Conservation (phyloP, 257 asterid species). For the Nicotiana knightiana region DNA sequence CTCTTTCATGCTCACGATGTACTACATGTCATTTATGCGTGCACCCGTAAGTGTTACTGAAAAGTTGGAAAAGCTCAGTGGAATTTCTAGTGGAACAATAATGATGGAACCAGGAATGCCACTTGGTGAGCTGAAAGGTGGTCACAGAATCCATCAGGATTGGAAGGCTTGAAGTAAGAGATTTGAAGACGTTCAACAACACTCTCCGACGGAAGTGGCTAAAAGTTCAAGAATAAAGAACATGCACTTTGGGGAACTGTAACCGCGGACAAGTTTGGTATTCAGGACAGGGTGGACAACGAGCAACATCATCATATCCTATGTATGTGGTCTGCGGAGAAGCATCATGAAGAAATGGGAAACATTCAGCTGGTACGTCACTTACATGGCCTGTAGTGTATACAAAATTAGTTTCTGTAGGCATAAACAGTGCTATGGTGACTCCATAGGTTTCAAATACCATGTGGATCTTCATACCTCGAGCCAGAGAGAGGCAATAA, state of each 20-base stretch:
- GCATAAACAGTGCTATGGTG: background rate
- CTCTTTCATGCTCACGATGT: background rate
- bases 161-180: background rate
- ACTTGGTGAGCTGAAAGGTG: background rate
- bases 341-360: background rate
- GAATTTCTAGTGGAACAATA: background rate
- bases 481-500: background rate
- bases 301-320: background rate
- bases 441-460: background rate
- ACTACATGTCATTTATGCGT: background rate
- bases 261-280: background rate
- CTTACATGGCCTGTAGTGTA: background rate
- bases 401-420: background rate
- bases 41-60: background rate
- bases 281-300: background rate
- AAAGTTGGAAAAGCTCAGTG: background rate
- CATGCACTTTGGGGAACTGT: background rate
- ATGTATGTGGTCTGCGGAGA: background rate
- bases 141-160: background rate
- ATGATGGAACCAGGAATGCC: background rate
- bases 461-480: background rate
- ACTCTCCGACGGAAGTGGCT: background rate
- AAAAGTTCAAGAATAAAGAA: background rate
- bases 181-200: background rate
- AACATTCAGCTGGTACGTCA: background rate